Conservation (phyloP, 495 filamentous ascomycete species). For the Hamigera avellanea region DNA sequence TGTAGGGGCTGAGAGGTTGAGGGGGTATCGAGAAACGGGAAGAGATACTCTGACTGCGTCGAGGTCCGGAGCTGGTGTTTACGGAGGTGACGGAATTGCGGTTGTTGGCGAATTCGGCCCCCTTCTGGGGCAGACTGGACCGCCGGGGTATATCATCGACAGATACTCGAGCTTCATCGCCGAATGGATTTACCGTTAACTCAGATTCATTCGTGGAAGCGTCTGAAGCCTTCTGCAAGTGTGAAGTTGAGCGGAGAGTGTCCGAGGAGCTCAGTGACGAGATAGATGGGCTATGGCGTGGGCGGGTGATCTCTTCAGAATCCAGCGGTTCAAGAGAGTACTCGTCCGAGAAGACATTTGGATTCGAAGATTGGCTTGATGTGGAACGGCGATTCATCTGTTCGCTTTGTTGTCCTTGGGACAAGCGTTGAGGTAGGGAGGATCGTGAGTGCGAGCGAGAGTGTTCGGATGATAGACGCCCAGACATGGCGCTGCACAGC, state of each 20-base stretch:
- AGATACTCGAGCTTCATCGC: constrained; percentile 28
- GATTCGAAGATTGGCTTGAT: constrained; percentile 30
- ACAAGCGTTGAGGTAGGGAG: constrained; percentile 20
- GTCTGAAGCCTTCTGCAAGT: constrained; percentile 10
- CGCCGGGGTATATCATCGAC: constrained; percentile 24
- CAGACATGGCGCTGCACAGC: constrained; percentile 36
- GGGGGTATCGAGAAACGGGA: constrained; percentile 32
- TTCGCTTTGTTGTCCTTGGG: constrained; percentile 16
- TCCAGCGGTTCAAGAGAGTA: constrained; percentile 36
- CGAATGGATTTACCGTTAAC: constrained; percentile 28
- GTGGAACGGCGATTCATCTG: constrained; percentile 22
- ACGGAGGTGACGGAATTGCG: constrained; percentile 26
- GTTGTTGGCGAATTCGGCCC: constrained; percentile 20
- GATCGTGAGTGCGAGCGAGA: constrained; percentile 30
- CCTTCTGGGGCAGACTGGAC: constrained; percentile 30
- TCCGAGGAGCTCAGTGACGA: constrained; percentile 25
- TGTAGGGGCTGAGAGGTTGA: constrained; percentile 41
- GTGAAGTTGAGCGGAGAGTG: constrained; percentile 20
- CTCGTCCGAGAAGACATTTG: constrained; percentile 43
- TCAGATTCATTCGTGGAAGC: constrained; percentile 15
- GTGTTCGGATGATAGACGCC: constrained; percentile 30
- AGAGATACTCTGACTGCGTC: constrained; percentile 31
- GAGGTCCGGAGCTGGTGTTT: constrained; percentile 16
- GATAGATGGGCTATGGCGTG: constrained; percentile 19
- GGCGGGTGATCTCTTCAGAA: constrained; percentile 21